Percentiles rank a stretch among this genome's conserved stretches.
phyloP scores from a whole-genome alignment of 805 yeast genomes.

The Hanseniaspora pseudoguilliermondii region DNA sequence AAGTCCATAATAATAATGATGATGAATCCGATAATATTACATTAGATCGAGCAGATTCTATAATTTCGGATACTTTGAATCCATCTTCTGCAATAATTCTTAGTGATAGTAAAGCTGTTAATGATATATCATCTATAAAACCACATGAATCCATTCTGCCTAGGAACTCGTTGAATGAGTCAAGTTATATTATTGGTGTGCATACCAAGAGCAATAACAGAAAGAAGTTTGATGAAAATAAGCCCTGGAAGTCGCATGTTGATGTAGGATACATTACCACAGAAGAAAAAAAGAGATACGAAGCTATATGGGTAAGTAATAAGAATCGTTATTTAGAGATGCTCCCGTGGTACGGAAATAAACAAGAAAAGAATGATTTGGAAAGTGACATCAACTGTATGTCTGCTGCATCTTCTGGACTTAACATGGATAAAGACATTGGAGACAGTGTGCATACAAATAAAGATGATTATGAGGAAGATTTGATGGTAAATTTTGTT shows the following conservation, averaged over 20 bases:
- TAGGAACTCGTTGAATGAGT: neutral
- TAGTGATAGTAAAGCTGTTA: neutral
- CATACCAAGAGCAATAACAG: conserved; percentile 19
- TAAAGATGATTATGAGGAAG: conserved; percentile 21
- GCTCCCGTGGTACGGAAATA: conserved; percentile 15
- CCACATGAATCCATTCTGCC: neutral
- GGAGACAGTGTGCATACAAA: conserved; percentile 19
- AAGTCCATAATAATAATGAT: neutral
- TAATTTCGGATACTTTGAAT: neutral
- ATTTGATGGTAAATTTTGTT: conserved; percentile 33
- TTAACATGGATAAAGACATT: neutral
- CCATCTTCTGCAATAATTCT: neutral
- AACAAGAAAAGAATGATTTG: neutral
- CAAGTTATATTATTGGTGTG: conserved; percentile 4
- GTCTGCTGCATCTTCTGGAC: neutral
- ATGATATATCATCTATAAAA: neutral
- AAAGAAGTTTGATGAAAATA: conserved; percentile 60
- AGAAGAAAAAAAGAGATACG: conserved; percentile 75
- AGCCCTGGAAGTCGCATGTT: conserved; percentile 86
- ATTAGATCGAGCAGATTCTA: neutral
- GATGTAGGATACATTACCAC: conserved; percentile 42
- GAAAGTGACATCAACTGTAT: neutral
- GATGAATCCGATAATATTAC: no score
- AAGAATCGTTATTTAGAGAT: conserved; percentile 47
- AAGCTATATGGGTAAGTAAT: conserved; percentile 88